Conservation (phyloP, 495 filamentous ascomycete genomes). For the Durotheca rogersii region DNA sequence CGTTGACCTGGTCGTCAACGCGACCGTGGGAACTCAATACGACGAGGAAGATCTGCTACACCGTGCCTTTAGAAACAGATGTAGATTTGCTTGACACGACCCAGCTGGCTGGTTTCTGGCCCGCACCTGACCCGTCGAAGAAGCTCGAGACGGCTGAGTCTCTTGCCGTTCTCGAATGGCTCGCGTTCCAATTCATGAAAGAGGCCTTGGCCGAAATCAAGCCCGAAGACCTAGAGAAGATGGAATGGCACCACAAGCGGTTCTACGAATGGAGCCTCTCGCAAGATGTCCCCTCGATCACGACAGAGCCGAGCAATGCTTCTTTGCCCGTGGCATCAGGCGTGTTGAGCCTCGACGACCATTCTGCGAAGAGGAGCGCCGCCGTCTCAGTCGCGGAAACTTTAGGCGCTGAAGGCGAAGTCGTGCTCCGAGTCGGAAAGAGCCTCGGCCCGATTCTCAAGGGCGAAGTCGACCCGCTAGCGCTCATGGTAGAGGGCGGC, state of each 20-base stretch:
- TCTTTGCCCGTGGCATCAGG: background rate
- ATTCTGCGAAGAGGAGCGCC: background rate
- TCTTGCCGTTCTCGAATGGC: background rate
- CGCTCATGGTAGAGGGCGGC: slow-evolving; percentile 29
- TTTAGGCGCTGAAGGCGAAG: background rate
- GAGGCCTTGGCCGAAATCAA: background rate
- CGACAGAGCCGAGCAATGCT: background rate
- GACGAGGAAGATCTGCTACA: background rate
- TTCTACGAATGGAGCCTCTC: background rate
- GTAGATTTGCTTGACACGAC: background rate
- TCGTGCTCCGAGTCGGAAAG: background rate
- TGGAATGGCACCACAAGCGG: background rate
- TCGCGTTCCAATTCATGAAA: background rate
- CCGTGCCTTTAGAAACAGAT: background rate
- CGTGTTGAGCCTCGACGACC: background rate
- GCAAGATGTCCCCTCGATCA: background rate
- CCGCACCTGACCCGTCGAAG: background rate
- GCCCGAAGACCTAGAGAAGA: background rate
- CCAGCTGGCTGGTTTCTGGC: background rate
- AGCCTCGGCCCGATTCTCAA: slow-evolving; percentile 39
- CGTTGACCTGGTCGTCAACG: background rate
- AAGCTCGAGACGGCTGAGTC: background rate
- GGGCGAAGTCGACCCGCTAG: slow-evolving; percentile 37
- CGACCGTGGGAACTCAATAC: background rate
- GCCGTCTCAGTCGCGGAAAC: background rate